Conservation (phyloP, 108 stramenopile species). For the Skeletonema grethae region DNA sequence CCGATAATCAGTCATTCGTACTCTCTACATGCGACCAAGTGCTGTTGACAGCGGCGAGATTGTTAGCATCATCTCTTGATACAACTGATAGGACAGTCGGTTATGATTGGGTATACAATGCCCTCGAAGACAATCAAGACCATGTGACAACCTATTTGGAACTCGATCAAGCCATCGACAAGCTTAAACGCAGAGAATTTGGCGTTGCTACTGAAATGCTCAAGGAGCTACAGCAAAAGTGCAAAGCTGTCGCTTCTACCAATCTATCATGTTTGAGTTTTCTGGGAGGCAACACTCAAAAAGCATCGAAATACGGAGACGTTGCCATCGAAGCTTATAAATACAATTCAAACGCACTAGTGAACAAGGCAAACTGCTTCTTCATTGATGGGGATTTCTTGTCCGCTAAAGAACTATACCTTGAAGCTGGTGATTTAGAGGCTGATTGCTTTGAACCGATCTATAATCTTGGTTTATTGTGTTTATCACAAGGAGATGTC, state of each 20-base stretch:
- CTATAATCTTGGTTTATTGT: conserved; percentile 85
- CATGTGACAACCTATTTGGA: conserved; percentile 66
- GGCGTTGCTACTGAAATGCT: conserved; percentile 52
- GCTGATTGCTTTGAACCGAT: conserved; percentile 89
- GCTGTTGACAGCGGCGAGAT: conserved; percentile 46
- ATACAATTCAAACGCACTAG: conserved; percentile 90
- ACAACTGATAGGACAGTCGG: conserved; percentile 56
- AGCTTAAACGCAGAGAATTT: conserved; percentile 34
- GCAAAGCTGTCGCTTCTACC: conserved; percentile 75
- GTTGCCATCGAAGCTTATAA: conserved; percentile 73
- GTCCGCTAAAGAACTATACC: conserved; percentile 79
- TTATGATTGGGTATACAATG: conserved; percentile 80
- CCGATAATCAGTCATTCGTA: neutral
- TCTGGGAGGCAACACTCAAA: conserved; percentile 73
- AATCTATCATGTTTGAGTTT: conserved; percentile 89
- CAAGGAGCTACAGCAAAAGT: conserved; percentile 84
- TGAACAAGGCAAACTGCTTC: conserved; percentile 92
- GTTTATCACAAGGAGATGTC: conserved; percentile 52
- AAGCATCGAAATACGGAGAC: conserved; percentile 81
- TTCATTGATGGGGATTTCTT: conserved; percentile 65
- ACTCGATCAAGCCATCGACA: conserved; percentile 64
- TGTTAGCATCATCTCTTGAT: conserved; percentile 78
- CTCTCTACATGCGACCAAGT: conserved; percentile 10
- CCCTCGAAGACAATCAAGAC: conserved; percentile 60
- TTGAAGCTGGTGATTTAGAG: conserved; percentile 90